A percentile compares a stretch with the other conserved stretches of the same genome.
phyloP scores from a whole-genome alignment of 2,329 filamentous ascomycete species.

The Alternaria postmessia region DNA sequence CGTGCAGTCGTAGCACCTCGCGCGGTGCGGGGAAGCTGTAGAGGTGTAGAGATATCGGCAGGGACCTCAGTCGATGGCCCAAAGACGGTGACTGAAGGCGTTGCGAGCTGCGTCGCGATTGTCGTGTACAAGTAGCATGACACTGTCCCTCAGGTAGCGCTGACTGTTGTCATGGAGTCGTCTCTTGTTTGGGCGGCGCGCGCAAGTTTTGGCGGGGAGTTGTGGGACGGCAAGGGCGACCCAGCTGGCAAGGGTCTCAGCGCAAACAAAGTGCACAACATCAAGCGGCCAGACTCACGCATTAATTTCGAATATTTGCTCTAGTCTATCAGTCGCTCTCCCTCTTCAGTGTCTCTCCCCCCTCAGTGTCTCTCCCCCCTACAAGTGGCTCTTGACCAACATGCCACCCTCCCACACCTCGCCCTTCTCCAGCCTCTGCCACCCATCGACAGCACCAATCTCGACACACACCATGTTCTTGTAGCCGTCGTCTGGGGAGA shows the following conservation, averaged over 20 bases:
- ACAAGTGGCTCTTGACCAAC: slow-evolving; percentile 58
- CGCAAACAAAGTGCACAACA: slow-evolving; percentile 1
- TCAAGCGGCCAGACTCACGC: neutral
- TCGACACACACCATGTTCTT: slow-evolving; percentile 96
- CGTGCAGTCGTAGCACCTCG: slow-evolving; percentile 13
- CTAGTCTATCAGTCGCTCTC: neutral
- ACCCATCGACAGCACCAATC: slow-evolving; percentile 81
- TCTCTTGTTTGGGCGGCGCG: slow-evolving; percentile 27
- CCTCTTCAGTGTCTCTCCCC: neutral
- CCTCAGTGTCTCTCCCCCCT: no score
- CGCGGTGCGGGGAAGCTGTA: slow-evolving; percentile 35
- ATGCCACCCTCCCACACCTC: slow-evolving; percentile 72
- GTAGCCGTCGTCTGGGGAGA: slow-evolving; percentile 87
- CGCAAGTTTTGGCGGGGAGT: slow-evolving; percentile 22
- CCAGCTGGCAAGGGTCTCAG: slow-evolving; percentile 8
- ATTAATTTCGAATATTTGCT: slow-evolving; percentile 4
- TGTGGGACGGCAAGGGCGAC: slow-evolving; percentile 24
- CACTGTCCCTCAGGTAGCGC: slow-evolving; percentile 16
- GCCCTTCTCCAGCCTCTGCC: slow-evolving; percentile 85
- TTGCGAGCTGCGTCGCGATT: slow-evolving; percentile 22
- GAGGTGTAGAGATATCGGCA: slow-evolving; percentile 6
- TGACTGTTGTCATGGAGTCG: slow-evolving; percentile 31
- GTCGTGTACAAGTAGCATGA: slow-evolving; percentile 21
- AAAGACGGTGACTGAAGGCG: slow-evolving; percentile 13
- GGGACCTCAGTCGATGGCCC: slow-evolving; percentile 28